phyloP scores from a whole-genome alignment of 176 grass and related monocot species.

The Oryza longistaminata region DNA sequence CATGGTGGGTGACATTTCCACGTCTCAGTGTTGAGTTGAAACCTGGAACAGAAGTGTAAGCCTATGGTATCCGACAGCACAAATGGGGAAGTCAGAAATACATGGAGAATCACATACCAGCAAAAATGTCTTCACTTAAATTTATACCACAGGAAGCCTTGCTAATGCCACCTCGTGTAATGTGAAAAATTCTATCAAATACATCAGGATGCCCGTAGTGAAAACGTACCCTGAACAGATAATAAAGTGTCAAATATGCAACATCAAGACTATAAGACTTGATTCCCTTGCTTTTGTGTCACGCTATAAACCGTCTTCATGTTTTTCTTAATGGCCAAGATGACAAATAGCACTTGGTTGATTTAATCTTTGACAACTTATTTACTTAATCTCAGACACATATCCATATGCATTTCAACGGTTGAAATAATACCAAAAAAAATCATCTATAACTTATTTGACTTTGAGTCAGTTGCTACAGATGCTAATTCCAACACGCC shows the following conservation, averaged over 20 bases:
- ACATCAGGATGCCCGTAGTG: conserved; percentile 97
- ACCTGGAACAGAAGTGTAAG: conserved; percentile 44
- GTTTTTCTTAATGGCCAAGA: conserved; percentile 8
- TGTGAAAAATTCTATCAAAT: conserved; percentile 97
- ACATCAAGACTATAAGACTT: not conserved
- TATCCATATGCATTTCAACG: conserved; percentile 26
- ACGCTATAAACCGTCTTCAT: not conserved
- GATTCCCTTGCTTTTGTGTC: not conserved
- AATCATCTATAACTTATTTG: not conserved
- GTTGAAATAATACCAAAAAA: not conserved
- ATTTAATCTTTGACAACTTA: not conserved
- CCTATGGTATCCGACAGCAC: not conserved
- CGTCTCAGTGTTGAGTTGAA: conserved; percentile 89
- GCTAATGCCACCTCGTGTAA: conserved; percentile 93
- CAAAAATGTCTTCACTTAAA: conserved; percentile 85
- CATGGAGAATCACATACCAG: conserved; percentile 43
- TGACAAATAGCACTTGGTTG: not conserved
- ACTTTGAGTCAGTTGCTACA: conserved; percentile 7
- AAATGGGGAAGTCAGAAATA: conserved; percentile 39
- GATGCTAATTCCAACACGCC: conserved; percentile 11
- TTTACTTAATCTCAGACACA: conserved; percentile 23
- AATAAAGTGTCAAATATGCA: conserved; percentile 30
- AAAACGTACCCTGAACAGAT: conserved; percentile 78
- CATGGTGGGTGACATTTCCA: conserved; percentile 90
- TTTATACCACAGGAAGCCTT: conserved; percentile 91